A percentile compares a stretch with the other conserved stretches of the same genome.
phyloP scores from a whole-genome alignment of 192 early-diverging fungal species.

The Linnemannia zychae region DNA sequence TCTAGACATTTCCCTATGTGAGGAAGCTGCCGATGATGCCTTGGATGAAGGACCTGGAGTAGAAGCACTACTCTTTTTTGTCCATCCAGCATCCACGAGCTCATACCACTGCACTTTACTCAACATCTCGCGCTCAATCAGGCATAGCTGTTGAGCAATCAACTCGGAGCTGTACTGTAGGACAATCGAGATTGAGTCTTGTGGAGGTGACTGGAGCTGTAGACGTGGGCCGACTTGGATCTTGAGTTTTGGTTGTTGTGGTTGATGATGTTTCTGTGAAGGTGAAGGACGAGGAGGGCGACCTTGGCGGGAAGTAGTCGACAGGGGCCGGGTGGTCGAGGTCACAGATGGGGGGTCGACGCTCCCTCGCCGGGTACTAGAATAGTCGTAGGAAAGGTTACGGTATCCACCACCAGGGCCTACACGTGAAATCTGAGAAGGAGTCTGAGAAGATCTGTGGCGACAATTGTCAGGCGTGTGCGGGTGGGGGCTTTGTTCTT shows the following conservation, averaged over 20 bases:
- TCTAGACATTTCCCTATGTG: not conserved
- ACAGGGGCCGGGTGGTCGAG: not conserved
- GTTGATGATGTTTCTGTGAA: not conserved
- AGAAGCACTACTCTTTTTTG: slow-evolving; percentile 48
- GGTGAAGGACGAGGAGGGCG: not conserved
- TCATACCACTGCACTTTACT: slow-evolving; percentile 67
- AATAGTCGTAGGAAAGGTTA: too few species aligned
- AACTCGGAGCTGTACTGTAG: slow-evolving; percentile 62
- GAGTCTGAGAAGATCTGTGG: too few species aligned
- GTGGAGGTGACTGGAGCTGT: not conserved
- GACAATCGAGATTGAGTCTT: slow-evolving; percentile 29
- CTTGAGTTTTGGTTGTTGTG: not conserved
- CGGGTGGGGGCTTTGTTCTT: too few species aligned
- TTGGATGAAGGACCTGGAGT: not conserved
- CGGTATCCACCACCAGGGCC: too few species aligned
- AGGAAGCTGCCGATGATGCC: not conserved
- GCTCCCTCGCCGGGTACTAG: too few species aligned
- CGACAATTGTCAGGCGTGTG: too few species aligned
- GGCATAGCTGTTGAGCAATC: slow-evolving; percentile 70
- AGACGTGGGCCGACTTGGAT: not conserved
- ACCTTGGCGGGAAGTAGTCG: not conserved
- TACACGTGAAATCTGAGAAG: too few species aligned
- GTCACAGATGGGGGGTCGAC: not conserved
- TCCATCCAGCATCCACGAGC: slow-evolving; percentile 65
- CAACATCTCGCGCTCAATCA: slow-evolving; percentile 66